Percentiles rank a stretch among this genome's conserved stretches.
Conservation (phyloP, 2,329 filamentous ascomycete genomes). For the Ophiostoma australiae region DNA sequence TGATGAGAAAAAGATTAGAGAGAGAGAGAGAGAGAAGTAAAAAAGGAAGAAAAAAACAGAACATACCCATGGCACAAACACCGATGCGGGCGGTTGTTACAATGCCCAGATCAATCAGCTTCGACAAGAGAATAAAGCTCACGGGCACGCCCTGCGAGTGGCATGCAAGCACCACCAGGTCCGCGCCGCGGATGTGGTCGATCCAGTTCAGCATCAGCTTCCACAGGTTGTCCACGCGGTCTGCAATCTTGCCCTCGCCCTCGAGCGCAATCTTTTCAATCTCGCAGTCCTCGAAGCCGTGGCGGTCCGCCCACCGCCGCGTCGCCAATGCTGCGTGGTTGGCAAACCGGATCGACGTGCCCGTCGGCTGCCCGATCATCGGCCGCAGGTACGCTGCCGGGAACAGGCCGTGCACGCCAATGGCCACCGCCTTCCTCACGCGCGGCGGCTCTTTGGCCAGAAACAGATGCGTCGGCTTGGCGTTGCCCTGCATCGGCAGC, state of each 20-base stretch:
- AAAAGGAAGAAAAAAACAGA: not conserved
- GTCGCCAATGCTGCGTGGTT: conserved; percentile 82
- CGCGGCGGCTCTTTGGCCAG: conserved; percentile 63
- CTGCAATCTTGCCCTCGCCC: conserved; percentile 85
- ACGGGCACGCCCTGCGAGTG: conserved; percentile 96
- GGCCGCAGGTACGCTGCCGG: conserved; percentile 81
- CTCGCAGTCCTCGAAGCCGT: conserved; percentile 68
- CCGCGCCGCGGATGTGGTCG: conserved; percentile 78
- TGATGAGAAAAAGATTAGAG: too few species aligned
- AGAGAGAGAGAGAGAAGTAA: conserved; percentile 8
- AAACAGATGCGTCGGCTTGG: conserved; percentile 62
- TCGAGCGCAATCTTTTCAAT: conserved; percentile 94
- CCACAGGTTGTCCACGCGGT: conserved; percentile 89
- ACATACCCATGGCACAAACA: conserved; percentile 68
- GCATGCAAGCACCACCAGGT: conserved; percentile 86
- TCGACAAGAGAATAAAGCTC: conserved; percentile 84
- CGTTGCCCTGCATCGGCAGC: conserved; percentile 47
- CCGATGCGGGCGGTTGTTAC: conserved; percentile 72
- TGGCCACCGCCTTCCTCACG: conserved; percentile 81
- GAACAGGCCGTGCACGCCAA: conserved; percentile 92
- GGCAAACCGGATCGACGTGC: conserved; percentile 89
- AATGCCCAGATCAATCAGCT: conserved; percentile 85
- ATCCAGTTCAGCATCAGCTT: conserved; percentile 93
- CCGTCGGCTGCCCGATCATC: conserved; percentile 89
- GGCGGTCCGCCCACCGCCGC: conserved; percentile 69